Evolutionary conservation across 179 eudicot species (phyloP).

Genomic region (Beta corolliflora): DNA sequence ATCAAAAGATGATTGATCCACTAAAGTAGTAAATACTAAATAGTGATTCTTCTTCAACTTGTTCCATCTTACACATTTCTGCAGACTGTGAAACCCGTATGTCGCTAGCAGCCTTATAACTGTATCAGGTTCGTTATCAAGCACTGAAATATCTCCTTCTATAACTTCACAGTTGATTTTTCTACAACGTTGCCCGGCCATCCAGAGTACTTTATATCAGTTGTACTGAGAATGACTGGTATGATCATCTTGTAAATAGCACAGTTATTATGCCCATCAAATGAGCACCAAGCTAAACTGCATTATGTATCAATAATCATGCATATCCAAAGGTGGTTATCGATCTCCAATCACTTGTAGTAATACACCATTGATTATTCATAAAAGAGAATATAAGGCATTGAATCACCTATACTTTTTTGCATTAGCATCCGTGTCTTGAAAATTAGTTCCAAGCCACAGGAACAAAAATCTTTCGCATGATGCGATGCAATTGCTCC

Average conservation of each 20-base stretch:
- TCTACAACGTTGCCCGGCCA: too few species aligned
- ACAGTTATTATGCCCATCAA: background rate
- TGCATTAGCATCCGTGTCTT: background rate
- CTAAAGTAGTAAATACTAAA: too few species aligned
- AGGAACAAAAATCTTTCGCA: background rate
- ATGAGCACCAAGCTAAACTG: background rate
- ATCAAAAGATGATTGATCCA: too few species aligned
- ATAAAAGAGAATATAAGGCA: too few species aligned
- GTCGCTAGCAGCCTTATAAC: background rate
- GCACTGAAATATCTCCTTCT: background rate
- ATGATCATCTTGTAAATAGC: too few species aligned
- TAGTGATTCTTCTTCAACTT: too few species aligned
- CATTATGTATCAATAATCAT: too few species aligned
- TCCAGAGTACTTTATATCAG: too few species aligned
- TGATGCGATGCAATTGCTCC: background rate
- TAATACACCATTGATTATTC: background rate
- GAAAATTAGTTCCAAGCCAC: background rate
- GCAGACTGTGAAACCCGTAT: background rate
- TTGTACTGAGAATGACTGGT: background rate
- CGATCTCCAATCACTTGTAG: background rate
- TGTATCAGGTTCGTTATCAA: background rate
- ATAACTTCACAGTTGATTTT: background rate
- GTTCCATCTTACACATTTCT: background rate
- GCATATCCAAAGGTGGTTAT: background rate
- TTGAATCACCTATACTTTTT: background rate